Evolutionary conservation across 1,284 basidiomycete species (phyloP), one percentile per base, ranked within the genome.

Genomic region (Ceratobasidium sp.): DNA sequence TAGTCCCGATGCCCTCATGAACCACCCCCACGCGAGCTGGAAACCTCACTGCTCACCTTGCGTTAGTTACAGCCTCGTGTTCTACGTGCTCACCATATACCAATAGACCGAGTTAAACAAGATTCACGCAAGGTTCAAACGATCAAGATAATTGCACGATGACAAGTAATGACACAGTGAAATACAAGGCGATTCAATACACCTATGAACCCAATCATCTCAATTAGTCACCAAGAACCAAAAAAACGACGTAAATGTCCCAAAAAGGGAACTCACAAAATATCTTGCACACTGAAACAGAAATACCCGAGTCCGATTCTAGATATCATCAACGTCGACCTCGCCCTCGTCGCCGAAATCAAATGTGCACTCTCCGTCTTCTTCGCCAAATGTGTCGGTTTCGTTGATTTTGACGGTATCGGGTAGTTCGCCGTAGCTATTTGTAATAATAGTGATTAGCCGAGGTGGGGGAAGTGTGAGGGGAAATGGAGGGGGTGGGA

Each of bases 401-500:
- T 99, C 98, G 88, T 97, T 98, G 89, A 99, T 98, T 89, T 98
- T 98, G 83, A 97, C 97, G 82, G 95, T 96, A 86, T 97, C 96
- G 52, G 98, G 98, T 74, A 99, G 89, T 86, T 99, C 98, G 77
- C 98, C 79, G 60, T 80, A 80, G n/a, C 69, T 71, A 71, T 38
- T 18, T 41, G 7, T 16, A n/a, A 67, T 27, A 27, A 27, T 18
- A 12, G 23, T 3, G 65, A 6, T 50, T 6, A 67, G 55, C 33
- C 23, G 23, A 65, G 18, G 6, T 27, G 10, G 20, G 35, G n/a
- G 18, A 30, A 54, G 20, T 5, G 57, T 4, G 23, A 27, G 16
- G 57, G 14, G 57, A 27, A 20, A 66, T 44, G 20, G 3, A 50
- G 5, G 14, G 18, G 18, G 64, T n/a, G 35, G 64, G 8, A 18